Evolutionary conservation across 768 basidiomycete species (phyloP).

Genomic region (Mycena amicta): DNA sequence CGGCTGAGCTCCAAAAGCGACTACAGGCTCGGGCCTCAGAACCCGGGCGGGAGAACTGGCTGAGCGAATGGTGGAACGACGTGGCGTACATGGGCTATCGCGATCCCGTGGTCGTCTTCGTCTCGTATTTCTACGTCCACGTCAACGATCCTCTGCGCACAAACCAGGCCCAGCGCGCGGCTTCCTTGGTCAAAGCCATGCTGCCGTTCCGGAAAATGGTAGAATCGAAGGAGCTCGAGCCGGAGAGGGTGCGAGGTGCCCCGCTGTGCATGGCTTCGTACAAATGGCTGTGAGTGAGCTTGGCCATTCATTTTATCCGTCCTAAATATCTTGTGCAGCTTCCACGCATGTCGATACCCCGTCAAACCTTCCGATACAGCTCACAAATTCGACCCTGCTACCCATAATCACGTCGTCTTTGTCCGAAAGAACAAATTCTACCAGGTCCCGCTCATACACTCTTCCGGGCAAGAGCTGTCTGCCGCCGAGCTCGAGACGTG

Average conservation of each 20-base stretch:
- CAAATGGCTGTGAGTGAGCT: slow-evolving; percentile 75
- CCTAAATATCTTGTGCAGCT: slow-evolving; percentile 43
- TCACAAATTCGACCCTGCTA: slow-evolving; percentile 70
- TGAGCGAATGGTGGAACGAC: slow-evolving; percentile 99
- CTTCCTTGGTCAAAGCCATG: slow-evolving; percentile 81
- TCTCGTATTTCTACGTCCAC: slow-evolving; percentile 96
- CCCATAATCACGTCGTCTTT: slow-evolving; percentile 88
- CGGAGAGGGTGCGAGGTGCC: slow-evolving; percentile 76
- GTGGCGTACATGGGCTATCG: slow-evolving; percentile 85
- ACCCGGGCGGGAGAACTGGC: slow-evolving; percentile 71
- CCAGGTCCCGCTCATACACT: slow-evolving; percentile 70
- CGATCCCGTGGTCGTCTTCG: slow-evolving; percentile 88
- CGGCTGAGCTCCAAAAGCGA: slow-evolving; percentile 73
- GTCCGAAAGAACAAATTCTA: slow-evolving; percentile 92
- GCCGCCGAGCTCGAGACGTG: slow-evolving; percentile 81
- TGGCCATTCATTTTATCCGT: not conserved
- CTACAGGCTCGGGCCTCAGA: slow-evolving; percentile 74
- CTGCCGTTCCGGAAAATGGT: slow-evolving; percentile 82
- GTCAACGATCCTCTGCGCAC: slow-evolving; percentile 58
- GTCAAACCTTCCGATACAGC: slow-evolving; percentile 82
- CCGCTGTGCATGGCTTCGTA: slow-evolving; percentile 94
- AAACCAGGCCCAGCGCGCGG: slow-evolving; percentile 72
- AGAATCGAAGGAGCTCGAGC: slow-evolving; percentile 83
- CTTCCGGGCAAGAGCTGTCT: slow-evolving; percentile 69
- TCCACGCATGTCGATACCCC: slow-evolving; percentile 93